These are phyloP conservation scores for Eutrema salsugineum DNA, from an alignment of 441 rosid genomes.

Conservation along the genomic window DNA sequence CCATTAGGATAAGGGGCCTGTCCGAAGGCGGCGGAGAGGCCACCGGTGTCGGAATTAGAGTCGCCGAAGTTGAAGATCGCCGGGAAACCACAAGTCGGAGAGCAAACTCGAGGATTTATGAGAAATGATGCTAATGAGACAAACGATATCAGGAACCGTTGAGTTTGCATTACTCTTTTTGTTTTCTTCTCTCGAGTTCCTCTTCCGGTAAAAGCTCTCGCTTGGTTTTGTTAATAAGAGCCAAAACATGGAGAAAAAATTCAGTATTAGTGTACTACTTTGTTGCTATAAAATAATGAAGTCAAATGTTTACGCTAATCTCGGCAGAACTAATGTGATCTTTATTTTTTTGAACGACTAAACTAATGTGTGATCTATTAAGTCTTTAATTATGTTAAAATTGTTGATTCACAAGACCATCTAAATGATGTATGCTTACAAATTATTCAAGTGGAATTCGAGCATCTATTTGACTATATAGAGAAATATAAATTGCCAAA, in stretches of 20 bases:
- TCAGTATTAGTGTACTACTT: background rate
- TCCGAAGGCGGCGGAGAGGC: slow-evolving; percentile 60
- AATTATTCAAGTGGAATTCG: background rate
- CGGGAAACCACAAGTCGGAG: slow-evolving; percentile 36
- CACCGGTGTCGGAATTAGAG: slow-evolving; percentile 69
- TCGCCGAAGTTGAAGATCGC: slow-evolving; percentile 71
- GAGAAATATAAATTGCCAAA: background rate
- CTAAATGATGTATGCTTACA: background rate
- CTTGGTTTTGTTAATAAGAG: background rate
- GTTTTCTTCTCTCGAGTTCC: background rate
- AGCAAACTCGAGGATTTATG: background rate
- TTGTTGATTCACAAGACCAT: background rate
- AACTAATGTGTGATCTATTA: background rate
- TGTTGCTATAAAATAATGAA: background rate
- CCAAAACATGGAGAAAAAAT: background rate
- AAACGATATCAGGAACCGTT: background rate
- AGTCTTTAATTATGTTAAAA: slow-evolving; percentile 1
- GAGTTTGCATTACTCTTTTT: slow-evolving; percentile 5
- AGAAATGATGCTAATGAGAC: slow-evolving; percentile 5
- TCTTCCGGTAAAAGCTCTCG: background rate
- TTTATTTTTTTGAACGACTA: too few species aligned
- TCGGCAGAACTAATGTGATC: background rate
- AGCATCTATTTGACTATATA: background rate
- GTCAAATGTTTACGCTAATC: slow-evolving; percentile 2
- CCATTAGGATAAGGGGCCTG: slow-evolving; percentile 56